Evolutionary conservation across 305 asterid genomes (phyloP).

Genomic region (Ilex paraguariensis): DNA sequence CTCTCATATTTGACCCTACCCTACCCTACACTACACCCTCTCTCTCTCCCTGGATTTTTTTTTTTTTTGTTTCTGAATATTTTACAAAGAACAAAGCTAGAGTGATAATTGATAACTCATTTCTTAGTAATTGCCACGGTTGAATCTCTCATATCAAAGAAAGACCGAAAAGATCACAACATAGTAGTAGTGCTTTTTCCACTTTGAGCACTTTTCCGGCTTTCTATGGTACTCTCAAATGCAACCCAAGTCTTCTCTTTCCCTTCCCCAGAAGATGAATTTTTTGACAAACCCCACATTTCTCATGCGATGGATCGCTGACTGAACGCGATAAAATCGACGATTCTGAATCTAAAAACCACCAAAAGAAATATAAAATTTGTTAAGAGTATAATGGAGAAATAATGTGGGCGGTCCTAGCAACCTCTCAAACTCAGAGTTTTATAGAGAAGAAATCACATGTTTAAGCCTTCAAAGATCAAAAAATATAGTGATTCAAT

Average conservation of each 20-base stretch:
- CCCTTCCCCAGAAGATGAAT: conserved; percentile 26
- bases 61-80: conserved; percentile 5
- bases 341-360: conserved; percentile 36
- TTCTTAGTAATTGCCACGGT: conserved; percentile 25
- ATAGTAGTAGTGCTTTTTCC: conserved; percentile 10
- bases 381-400: too few relatives aligned
- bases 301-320: conserved; percentile 60
- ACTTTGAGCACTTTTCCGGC: conserved; percentile 26
- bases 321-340: conserved; percentile 52
- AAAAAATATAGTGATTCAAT: not conserved
- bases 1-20: conserved; percentile 16
- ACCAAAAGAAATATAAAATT: not conserved
- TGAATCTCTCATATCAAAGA: conserved; percentile 22
- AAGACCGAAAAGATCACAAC: not conserved
- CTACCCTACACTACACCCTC: not conserved
- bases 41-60: not conserved
- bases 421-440: too few relatives aligned
- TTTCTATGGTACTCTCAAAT: not conserved
- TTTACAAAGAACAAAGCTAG: conserved; percentile 18
- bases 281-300: conserved; percentile 26
- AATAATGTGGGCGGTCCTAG: too few relatives aligned
- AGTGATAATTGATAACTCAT: conserved; percentile 44
- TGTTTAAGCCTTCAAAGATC: too few relatives aligned
- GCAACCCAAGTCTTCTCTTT: conserved; percentile 18
- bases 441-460: too few relatives aligned